Base-by-base conservation (phyloP, 2,329 filamentous ascomycete genomes). In the Endoconidiophora laricicola region DNA sequence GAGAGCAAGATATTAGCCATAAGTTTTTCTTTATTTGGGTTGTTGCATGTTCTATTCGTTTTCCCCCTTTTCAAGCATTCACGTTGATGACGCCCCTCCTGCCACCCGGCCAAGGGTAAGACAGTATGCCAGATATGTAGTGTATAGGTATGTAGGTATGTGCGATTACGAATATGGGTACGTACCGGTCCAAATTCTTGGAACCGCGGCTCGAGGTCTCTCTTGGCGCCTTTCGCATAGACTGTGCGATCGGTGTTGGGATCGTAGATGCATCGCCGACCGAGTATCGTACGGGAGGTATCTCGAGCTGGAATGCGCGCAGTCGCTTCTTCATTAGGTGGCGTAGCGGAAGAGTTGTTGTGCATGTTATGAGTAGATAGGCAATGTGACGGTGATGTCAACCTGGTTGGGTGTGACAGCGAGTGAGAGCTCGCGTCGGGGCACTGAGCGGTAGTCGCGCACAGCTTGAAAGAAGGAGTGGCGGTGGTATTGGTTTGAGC, bases 111-210 rank as follows among this genome's bases (percentile, higher is more conserved):
- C 37, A 43, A 40, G n/a, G 39, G 16, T 26, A 49, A 47, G 47
- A 37, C 36, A 37, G 23, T 33, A 33, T 33, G 29, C 29, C 54
- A 57, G 58, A 29, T 48, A 36, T 47, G 10, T 42, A 42, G 29
- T 46, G 29, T 49, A 41, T 38, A 26, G 22, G 24, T 48, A 48
- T 43, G 58, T 45, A 42, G 44, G 39, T 47, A 24, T 51, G 43
- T 22, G 44, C 44, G 50, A 56, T 56, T 66, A 62, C 65, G 58
- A 65, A 61, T 66, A 61, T 56, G 57, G 69, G 62, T 73, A 81
- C 78, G 66, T 81, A 81, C 78, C 72, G 73, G 65, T 62, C 74
- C 76, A 67, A 80, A 78, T 62, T 78, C 71, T 66, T 74, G 71
- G 59, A 79, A 78, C 65, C 66, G 70, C 58, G 75, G 71, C 62